Evolutionary conservation across 768 basidiomycete species (phyloP).

Genomic region (Candolleomyces aberdarensis): DNA sequence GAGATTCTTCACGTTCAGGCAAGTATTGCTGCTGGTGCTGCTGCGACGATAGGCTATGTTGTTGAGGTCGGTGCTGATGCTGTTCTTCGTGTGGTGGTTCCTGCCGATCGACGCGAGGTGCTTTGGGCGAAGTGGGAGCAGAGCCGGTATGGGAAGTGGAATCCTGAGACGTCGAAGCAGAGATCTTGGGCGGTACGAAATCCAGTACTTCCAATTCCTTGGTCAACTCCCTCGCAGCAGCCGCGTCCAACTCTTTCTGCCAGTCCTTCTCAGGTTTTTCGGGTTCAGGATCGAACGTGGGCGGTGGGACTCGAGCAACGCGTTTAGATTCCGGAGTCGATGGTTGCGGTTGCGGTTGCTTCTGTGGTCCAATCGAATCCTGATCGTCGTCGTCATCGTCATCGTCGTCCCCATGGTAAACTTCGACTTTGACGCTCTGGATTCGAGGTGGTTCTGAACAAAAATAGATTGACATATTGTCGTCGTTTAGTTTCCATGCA

Average conservation of each 20-base stretch:
- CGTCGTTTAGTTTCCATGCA: too few species aligned
- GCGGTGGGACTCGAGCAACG: constrained; percentile 29
- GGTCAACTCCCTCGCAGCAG: constrained; percentile 65
- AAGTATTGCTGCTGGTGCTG: not conserved
- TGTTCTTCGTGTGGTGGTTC: constrained; percentile 13
- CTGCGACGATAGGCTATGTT: constrained; percentile 4
- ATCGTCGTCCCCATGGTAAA: too few species aligned
- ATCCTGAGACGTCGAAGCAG: too few species aligned
- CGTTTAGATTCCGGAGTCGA: not conserved
- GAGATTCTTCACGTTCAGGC: not conserved
- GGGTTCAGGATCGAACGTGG: constrained; percentile 23
- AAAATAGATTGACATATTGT: too few species aligned
- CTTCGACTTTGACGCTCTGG: too few species aligned
- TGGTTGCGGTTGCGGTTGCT: not conserved
- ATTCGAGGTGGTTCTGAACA: too few species aligned
- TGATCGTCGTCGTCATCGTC: too few species aligned
- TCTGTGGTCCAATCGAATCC: too few species aligned
- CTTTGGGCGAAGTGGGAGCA: too few species aligned
- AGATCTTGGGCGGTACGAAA: constrained; percentile 21
- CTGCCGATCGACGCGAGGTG: too few species aligned
- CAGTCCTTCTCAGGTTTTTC: constrained; percentile 38
- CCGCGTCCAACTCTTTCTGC: constrained; percentile 56
- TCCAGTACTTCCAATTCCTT: constrained; percentile 40
- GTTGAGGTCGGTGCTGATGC: constrained; percentile 5
- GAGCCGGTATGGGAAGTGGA: too few species aligned